Base-by-base conservation (phyloP, 176 grass and related monocot genomes). In the Puccinellia tenuiflora region DNA sequence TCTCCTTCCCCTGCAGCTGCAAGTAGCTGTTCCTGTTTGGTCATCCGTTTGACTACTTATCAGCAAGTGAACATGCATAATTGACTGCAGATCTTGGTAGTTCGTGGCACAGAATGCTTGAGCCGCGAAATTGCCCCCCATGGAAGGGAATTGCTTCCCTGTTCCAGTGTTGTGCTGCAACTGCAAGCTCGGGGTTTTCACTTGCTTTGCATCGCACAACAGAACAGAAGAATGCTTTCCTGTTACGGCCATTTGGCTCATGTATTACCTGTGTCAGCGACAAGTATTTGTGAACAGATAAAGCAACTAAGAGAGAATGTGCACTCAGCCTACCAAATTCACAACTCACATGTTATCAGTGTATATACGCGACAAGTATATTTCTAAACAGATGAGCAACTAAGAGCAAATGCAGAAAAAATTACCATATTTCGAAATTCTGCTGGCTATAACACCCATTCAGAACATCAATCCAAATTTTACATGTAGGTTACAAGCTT, bases 31-130 rank as follows among this genome's bases (percentile, higher is more conserved):
- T 18, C 35, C 37, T 87, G 60, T 57, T 18, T 87, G 15, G 10
- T 76, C 21, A 35, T 6, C 60, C 45, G 24, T 38, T 75, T 73
- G 35, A 73, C 75, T 26, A 15, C 55, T 51, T 33, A 73, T 22
- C 66, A 26, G 53, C 62, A 48, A 77, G n/a, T 77, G 60, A 71
- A 15, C 73, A 62, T 62, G 77, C 76, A 51, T 62, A 33, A 30
- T 71, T 84, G 46, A 64, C 63, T 52, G 29, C 30, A 6, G 42
- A 34, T 21, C 53, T 78, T 63, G 53, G 30, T 7, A 3, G 5
- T 46, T 39, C 65, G 4, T 43, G 40, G 7, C 39, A 26, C 24
- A 28, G 40, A 72, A 28, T 72, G 68, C 13, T 46, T 37, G 2
- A 24, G 21, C 38, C 5, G 8, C 34, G 28, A 3, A 25, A 43